phyloP scores from a whole-genome alignment of 192 early-diverging fungal genomes.

The Rhizophagus clarus region DNA sequence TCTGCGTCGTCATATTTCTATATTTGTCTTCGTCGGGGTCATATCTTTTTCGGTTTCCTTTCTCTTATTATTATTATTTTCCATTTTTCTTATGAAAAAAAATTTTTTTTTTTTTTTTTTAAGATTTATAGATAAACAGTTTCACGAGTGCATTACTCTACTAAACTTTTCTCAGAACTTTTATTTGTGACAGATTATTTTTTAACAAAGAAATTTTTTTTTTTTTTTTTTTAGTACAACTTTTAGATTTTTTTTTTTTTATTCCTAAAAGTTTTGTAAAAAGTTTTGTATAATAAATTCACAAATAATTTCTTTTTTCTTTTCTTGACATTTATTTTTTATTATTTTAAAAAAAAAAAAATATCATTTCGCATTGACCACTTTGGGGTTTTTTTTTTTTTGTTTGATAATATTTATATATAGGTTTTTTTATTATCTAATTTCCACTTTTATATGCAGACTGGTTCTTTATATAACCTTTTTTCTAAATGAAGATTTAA shows the following conservation, averaged over 20 bases:
- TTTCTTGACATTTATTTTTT: background rate
- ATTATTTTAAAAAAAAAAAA: background rate
- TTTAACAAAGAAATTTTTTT: background rate
- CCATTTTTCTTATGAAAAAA: background rate
- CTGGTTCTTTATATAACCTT: background rate
- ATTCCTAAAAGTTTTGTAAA: no score
- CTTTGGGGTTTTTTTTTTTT: background rate
- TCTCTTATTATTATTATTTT: background rate
- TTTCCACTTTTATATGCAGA: background rate
- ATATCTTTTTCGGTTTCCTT: background rate
- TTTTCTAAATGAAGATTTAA: background rate
- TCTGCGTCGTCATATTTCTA: background rate
- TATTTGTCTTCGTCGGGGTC: background rate
- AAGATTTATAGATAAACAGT: background rate
- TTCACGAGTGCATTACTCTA: no score
- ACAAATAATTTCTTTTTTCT: background rate
- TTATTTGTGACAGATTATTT: background rate
- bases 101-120: background rate
- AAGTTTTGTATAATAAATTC: background rate
- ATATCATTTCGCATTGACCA: background rate
- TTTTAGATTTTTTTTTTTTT: background rate
- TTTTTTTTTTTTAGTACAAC: background rate
- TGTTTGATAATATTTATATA: background rate
- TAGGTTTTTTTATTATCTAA: background rate
- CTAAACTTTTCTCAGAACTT: no score